These are phyloP conservation scores for Trichoderma pleuroti DNA, from an alignment of 2,329 filamentous ascomycete genomes.

Conservation along the genomic window DNA sequence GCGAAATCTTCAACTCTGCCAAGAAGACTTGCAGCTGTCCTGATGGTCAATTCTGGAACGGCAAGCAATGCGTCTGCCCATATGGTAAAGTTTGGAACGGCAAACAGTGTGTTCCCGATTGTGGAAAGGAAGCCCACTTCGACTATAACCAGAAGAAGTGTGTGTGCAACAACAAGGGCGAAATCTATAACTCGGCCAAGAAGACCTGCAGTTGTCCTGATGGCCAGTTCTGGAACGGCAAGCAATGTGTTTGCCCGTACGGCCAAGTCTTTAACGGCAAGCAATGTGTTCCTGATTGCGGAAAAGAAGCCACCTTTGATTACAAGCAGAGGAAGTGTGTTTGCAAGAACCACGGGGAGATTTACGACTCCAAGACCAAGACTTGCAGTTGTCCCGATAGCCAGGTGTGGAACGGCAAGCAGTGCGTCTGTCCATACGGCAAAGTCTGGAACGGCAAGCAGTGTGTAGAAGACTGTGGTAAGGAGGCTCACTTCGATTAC, in stretches of 20 bases:
- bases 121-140: constrained; percentile 16
- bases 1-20: constrained; percentile 7
- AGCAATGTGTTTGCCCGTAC: constrained; percentile 3
- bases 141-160: not conserved
- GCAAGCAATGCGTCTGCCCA: constrained; percentile 4
- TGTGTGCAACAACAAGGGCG: constrained; percentile 19
- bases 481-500: not conserved
- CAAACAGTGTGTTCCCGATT: constrained; percentile 8
- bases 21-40: constrained; percentile 18
- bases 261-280: not conserved
- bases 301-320: not conserved
- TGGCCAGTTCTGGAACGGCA: constrained; percentile 1
- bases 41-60: not conserved
- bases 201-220: constrained; percentile 17
- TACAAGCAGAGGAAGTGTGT: not conserved
- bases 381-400: constrained; percentile 11
- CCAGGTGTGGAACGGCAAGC: constrained; percentile 4
- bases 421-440: constrained; percentile 1
- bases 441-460: constrained; percentile 10
- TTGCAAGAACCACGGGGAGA: constrained; percentile 9
- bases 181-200: not conserved
- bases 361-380: constrained; percentile 6
- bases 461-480: not conserved
- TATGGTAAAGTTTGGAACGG: not conserved
- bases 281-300: constrained; percentile 6